Conservation (phyloP, 176 grass and related monocot species). For the Raddia guianensis region DNA sequence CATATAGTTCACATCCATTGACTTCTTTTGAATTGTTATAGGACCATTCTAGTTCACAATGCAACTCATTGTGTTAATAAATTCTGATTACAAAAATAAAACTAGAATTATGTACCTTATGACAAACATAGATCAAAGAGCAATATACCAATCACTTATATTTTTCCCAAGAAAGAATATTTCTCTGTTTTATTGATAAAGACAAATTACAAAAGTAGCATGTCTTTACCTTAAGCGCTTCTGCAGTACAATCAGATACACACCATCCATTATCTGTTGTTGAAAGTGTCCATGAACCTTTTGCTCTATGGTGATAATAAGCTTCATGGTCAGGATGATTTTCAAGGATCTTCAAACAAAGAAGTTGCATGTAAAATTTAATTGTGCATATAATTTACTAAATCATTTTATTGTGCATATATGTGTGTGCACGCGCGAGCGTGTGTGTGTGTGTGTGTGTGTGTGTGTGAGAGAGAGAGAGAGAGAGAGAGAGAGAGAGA, state of each 20-base stretch:
- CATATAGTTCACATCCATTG: background rate
- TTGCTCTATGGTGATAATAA: slow-evolving; percentile 49
- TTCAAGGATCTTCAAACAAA: slow-evolving; percentile 37
- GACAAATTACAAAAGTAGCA: background rate
- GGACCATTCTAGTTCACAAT: background rate
- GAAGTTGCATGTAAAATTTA: background rate
- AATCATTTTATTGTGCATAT: no score
- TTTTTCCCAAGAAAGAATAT: background rate
- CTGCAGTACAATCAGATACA: slow-evolving; percentile 51
- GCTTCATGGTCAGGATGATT: slow-evolving; percentile 38
- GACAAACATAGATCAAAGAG: background rate
- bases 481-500: background rate
- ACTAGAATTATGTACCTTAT: background rate
- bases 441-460: no score
- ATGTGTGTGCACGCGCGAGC: no score
- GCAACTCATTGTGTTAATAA: background rate
- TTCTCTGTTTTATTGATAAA: background rate
- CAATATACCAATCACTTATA: background rate
- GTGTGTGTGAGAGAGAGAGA: background rate
- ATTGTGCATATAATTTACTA: background rate
- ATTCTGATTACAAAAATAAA: background rate
- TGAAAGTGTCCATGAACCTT: slow-evolving; percentile 70
- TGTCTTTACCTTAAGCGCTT: slow-evolving; percentile 50
- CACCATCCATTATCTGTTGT: slow-evolving; percentile 58
- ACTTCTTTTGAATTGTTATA: background rate